Conservation (phyloP, 192 early-diverging fungal genomes). For the Coemansia sp. region DNA sequence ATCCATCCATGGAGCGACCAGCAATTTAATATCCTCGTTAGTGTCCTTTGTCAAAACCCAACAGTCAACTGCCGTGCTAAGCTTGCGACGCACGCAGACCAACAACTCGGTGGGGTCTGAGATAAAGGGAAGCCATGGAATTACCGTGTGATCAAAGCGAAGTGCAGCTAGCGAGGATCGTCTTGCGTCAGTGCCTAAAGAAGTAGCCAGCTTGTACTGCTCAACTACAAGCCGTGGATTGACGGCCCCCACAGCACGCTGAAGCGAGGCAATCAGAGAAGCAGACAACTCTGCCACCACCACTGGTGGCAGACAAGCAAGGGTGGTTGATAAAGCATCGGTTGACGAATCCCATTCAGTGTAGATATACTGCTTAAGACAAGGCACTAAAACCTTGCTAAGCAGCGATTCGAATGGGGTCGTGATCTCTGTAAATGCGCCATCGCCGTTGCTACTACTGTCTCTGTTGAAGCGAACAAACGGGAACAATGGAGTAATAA, state of each 20-base stretch:
- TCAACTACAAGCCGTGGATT: conserved; percentile 26
- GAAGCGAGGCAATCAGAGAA: conserved; percentile 19
- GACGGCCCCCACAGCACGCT: conserved; percentile 21
- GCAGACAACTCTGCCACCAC: conserved; percentile 8
- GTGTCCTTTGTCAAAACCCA: conserved; percentile 32
- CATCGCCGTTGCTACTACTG: neutral
- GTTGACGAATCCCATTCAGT: conserved; percentile 44
- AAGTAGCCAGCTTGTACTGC: neutral
- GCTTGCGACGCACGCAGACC: conserved; percentile 36
- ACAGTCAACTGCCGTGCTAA: conserved; percentile 33
- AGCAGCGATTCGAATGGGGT: conserved; percentile 46
- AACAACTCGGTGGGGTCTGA: conserved; percentile 26
- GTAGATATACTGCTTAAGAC: conserved; percentile 32
- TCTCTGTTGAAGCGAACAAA: conserved; percentile 11
- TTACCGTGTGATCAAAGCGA: conserved; percentile 27
- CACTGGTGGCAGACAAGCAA: conserved; percentile 22
- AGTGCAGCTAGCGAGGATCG: conserved; percentile 9
- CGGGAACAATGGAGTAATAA: conserved; percentile 17
- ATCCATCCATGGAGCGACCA: conserved; percentile 37
- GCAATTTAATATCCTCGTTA: conserved; percentile 20
- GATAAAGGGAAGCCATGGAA: conserved; percentile 51
- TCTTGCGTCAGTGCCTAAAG: neutral
- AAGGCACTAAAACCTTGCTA: conserved; percentile 19
- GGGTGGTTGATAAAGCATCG: conserved; percentile 13
- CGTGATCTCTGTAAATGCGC: conserved; percentile 7